phyloP scores from a whole-genome alignment of 2,329 filamentous ascomycete genomes.

The Chaetomiaceae sp. region DNA sequence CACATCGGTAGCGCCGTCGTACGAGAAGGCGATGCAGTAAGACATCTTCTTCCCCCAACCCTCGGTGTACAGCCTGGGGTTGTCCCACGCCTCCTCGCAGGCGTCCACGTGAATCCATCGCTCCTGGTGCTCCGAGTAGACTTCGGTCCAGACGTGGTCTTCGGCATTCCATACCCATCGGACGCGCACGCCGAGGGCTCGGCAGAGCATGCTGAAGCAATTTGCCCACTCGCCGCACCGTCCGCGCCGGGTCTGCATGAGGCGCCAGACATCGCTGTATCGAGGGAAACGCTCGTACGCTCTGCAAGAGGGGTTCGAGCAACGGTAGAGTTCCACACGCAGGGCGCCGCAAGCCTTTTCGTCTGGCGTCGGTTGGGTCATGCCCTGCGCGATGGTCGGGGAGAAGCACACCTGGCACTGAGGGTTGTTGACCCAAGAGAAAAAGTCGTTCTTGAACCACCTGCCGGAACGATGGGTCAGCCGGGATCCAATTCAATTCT shows the following conservation, averaged over 20 bases:
- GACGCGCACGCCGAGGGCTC: conserved; percentile 83
- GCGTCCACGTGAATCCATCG: conserved; percentile 96
- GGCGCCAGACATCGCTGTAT: conserved; percentile 90
- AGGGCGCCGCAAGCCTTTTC: conserved; percentile 84
- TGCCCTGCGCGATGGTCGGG: conserved; percentile 76
- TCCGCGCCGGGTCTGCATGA: conserved; percentile 80
- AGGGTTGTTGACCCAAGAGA: conserved; percentile 95
- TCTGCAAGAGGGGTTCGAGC: conserved; percentile 69
- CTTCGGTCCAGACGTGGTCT: conserved; percentile 96
- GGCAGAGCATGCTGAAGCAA: conserved; percentile 97
- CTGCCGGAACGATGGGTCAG: conserved; percentile 36
- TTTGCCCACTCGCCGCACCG: conserved; percentile 96
- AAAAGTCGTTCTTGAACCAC: conserved; percentile 96
- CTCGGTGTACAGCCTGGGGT: conserved; percentile 84
- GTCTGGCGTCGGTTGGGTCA: conserved; percentile 79
- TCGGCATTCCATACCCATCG: conserved; percentile 98
- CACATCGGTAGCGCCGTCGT: conserved; percentile 70
- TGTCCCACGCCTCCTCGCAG: conserved; percentile 94
- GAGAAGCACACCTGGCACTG: conserved; percentile 75
- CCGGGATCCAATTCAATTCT: not conserved
- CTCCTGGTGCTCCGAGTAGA: conserved; percentile 89
- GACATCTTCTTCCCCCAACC: conserved; percentile 96
- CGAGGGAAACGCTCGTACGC: conserved; percentile 85
- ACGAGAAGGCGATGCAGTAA: conserved; percentile 95
- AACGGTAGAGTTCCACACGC: conserved; percentile 85